Conservation (phyloP, 345 rosid species). For the Psidium friedrichsthalianum region DNA sequence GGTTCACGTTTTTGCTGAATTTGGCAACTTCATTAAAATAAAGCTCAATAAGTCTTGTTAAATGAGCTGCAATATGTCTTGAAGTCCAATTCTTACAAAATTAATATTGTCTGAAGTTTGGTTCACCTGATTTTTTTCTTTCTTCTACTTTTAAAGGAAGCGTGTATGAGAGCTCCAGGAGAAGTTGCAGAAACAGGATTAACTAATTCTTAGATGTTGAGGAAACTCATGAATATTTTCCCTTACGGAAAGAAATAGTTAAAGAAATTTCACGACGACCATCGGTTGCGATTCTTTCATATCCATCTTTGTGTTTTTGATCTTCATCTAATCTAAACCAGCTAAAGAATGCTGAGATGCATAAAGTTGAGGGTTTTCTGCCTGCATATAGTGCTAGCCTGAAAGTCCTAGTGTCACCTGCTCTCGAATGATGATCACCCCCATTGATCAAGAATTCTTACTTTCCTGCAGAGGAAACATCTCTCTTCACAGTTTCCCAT, state of each 20-base stretch:
- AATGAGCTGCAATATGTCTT: background rate
- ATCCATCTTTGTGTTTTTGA: background rate
- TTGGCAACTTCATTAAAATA: background rate
- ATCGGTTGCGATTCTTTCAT: background rate
- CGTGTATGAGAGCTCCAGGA: background rate
- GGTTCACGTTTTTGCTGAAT: background rate
- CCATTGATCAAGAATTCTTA: background rate
- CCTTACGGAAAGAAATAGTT: background rate
- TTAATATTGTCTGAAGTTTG: background rate
- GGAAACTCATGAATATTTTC: background rate
- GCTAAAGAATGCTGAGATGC: background rate
- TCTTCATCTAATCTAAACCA: background rate
- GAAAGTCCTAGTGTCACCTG: background rate
- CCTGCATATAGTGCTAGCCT: background rate
- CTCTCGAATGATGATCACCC: background rate
- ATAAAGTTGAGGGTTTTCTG: background rate
- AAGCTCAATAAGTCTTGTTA: background rate
- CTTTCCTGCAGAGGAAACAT: background rate
- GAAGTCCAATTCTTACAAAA: background rate
- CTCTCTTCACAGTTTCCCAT: background rate
- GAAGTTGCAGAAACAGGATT: background rate
- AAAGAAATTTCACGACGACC: fast-evolving
- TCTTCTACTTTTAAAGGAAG: background rate
- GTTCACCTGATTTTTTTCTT: background rate
- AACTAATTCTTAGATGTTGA: background rate